Evolutionary conservation across 805 yeast species (phyloP).

Genomic region (Wickerhamomyces rabaulensis): DNA sequence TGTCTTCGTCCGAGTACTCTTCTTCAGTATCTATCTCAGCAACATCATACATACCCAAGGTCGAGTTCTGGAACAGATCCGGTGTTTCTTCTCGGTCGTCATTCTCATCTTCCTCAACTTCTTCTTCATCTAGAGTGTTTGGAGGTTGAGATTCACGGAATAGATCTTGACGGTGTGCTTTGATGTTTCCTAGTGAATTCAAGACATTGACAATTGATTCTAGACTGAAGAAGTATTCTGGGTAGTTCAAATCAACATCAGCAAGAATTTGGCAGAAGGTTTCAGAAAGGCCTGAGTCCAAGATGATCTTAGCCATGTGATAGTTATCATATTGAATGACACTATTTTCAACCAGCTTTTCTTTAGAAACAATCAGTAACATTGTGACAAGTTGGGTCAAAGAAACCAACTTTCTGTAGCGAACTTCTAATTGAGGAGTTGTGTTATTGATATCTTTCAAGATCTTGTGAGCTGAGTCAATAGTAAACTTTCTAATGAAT

Average conservation of each 20-base stretch:
- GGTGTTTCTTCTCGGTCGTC: conserved; percentile 67
- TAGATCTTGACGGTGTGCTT: conserved; percentile 49
- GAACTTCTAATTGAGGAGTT: conserved; percentile 30
- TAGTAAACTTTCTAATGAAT: conserved; percentile 66
- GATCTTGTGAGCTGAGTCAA: conserved; percentile 61
- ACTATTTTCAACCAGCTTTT: conserved; percentile 14
- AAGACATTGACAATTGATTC: conserved; percentile 56
- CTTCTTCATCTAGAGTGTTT: conserved; percentile 49
- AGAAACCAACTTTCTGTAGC: conserved; percentile 53
- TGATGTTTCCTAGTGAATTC: conserved; percentile 49
- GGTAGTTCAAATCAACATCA: conserved; percentile 68
- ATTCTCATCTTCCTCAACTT: conserved; percentile 49
- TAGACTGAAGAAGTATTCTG: conserved; percentile 56
- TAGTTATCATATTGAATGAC: conserved; percentile 56
- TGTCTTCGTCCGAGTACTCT: conserved; percentile 50
- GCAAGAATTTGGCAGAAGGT: conserved; percentile 57
- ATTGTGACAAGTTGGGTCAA: conserved; percentile 13
- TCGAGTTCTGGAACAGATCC: conserved; percentile 79
- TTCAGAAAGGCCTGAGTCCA: conserved; percentile 60
- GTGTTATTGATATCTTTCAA: conserved; percentile 45
- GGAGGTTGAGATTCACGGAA: conserved; percentile 41
- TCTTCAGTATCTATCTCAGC: conserved; percentile 65
- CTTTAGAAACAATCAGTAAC: conserved; percentile 22
- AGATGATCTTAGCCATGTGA: conserved; percentile 56
- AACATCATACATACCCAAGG: conserved; percentile 91